These are phyloP conservation scores for Syncephalastrum monosporum DNA, from an alignment of 371 early-diverging fungal species.

Conservation along the genomic window DNA sequence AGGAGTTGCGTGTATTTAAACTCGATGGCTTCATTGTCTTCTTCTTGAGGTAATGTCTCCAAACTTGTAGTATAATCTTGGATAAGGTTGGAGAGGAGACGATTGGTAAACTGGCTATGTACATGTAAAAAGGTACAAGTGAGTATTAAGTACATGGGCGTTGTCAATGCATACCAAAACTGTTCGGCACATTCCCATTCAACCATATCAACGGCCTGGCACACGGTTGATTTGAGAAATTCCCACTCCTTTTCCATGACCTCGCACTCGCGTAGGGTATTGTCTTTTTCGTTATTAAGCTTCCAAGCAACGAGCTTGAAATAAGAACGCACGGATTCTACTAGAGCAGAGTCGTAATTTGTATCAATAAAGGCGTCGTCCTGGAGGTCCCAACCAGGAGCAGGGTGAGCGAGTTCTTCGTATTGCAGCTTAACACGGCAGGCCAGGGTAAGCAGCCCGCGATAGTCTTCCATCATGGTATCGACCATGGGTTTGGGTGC, in stretches of 20 bases:
- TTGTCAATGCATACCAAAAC: conserved; percentile 57
- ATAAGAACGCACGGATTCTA: conserved; percentile 72
- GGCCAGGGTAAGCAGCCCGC: conserved; percentile 67
- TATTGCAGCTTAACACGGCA: conserved; percentile 73
- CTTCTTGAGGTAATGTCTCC: conserved; percentile 13
- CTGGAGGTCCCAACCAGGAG: conserved; percentile 69
- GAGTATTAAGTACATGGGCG: background rate
- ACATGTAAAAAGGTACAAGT: conserved; percentile 1
- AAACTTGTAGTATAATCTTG: conserved; percentile 42
- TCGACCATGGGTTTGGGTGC: conserved; percentile 73
- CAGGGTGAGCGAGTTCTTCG: conserved; percentile 59
- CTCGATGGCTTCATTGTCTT: conserved; percentile 38
- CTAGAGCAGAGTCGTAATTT: conserved; percentile 70
- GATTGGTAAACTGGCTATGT: conserved; percentile 39
- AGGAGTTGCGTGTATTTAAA: conserved; percentile 57
- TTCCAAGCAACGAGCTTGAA: conserved; percentile 77
- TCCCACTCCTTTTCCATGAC: conserved; percentile 83
- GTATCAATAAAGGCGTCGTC: conserved; percentile 50
- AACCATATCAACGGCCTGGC: conserved; percentile 67
- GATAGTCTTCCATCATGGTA: conserved; percentile 80
- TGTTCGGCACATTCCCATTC: conserved; percentile 74
- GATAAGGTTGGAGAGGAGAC: conserved; percentile 44
- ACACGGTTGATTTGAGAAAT: conserved; percentile 61
- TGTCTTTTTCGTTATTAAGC: conserved; percentile 50
- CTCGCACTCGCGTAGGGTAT: conserved; percentile 72